Evolutionary conservation across 2,329 filamentous ascomycete genomes (phyloP).

Genomic region (Colletotrichum musicola): DNA sequence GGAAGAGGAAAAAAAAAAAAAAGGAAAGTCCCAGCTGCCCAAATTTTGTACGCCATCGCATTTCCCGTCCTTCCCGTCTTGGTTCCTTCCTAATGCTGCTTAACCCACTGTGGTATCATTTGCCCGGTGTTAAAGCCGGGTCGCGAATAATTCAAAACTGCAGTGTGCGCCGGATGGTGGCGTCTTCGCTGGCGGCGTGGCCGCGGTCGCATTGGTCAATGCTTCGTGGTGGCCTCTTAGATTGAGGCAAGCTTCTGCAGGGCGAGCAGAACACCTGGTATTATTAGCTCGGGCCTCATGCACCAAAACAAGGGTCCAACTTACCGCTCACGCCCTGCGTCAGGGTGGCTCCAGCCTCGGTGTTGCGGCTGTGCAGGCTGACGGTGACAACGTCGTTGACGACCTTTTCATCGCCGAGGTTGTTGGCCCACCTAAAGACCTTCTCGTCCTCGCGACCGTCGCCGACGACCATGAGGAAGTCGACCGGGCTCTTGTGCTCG

Average conservation of each 20-base stretch:
- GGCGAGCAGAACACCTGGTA: conserved; percentile 56
- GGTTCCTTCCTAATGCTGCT: conserved; percentile 22
- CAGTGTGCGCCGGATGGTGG: not conserved
- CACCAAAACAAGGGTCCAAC: conserved; percentile 46
- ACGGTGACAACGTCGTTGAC: conserved; percentile 84
- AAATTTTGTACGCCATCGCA: conserved; percentile 37
- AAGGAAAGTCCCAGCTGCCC: conserved; percentile 27
- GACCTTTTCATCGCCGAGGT: conserved; percentile 68
- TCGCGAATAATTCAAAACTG: conserved; percentile 30
- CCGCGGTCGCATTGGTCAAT: not conserved
- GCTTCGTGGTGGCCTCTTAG: conserved; percentile 3
- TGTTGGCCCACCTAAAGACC: conserved; percentile 94
- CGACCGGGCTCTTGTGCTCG: conserved; percentile 63
- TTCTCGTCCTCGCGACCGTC: conserved; percentile 95
- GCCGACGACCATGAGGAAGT: conserved; percentile 91
- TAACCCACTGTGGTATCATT: conserved; percentile 36
- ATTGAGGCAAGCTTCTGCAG: conserved; percentile 55
- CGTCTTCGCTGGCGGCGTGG: not conserved
- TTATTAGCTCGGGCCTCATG: not conserved
- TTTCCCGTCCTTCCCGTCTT: not conserved
- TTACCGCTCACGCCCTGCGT: conserved; percentile 93
- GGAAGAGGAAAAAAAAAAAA: not conserved
- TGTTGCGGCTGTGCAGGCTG: conserved; percentile 87
- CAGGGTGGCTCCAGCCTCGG: conserved; percentile 85
- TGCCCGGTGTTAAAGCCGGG: conserved; percentile 35